Evolutionary conservation across 768 basidiomycete genomes (phyloP).

Genomic region (Strobilomyces confusus): DNA sequence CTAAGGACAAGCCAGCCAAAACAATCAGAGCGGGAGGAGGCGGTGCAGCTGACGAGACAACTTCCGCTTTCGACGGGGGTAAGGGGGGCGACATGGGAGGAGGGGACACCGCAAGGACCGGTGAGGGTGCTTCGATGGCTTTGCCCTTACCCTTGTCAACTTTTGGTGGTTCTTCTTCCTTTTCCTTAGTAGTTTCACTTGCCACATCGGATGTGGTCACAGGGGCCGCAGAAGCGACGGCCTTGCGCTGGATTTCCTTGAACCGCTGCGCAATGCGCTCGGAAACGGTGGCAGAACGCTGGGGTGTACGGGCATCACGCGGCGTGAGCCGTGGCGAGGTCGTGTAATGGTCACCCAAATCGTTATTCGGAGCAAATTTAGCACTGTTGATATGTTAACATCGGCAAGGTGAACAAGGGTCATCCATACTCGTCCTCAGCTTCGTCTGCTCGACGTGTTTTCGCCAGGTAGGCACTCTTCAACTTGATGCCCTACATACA

Average conservation of each 20-base stretch:
- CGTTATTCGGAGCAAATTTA: slow-evolving; percentile 77
- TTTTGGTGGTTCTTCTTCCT: slow-evolving; percentile 41
- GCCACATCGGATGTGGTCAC: slow-evolving; percentile 21
- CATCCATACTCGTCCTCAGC: slow-evolving; percentile 85
- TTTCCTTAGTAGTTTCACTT: slow-evolving; percentile 28
- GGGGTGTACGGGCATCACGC: slow-evolving; percentile 49
- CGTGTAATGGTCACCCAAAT: slow-evolving; percentile 69
- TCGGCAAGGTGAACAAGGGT: background rate
- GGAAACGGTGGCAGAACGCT: slow-evolving; percentile 74
- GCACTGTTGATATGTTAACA: slow-evolving; percentile 46
- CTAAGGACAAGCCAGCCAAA: slow-evolving; percentile 69
- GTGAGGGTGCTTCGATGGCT: slow-evolving; percentile 41
- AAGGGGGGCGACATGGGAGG: slow-evolving; percentile 60
- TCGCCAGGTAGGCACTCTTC: slow-evolving; percentile 72
- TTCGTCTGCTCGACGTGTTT: slow-evolving; percentile 83
- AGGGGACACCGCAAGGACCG: slow-evolving; percentile 45
- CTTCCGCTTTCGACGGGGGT: slow-evolving; percentile 42
- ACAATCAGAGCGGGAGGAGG: slow-evolving; percentile 54
- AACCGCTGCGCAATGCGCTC: slow-evolving; percentile 84
- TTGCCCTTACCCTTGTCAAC: slow-evolving; percentile 85
- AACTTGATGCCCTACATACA: slow-evolving; percentile 50
- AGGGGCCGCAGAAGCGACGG: slow-evolving; percentile 32
- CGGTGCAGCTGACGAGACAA: slow-evolving; percentile 34
- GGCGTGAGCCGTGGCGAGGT: slow-evolving; percentile 69
- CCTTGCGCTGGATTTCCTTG: slow-evolving; percentile 68